Evolutionary conservation across 176 grass and related monocot species (phyloP).

Genomic region (Ampelocalamus luodianensis): DNA sequence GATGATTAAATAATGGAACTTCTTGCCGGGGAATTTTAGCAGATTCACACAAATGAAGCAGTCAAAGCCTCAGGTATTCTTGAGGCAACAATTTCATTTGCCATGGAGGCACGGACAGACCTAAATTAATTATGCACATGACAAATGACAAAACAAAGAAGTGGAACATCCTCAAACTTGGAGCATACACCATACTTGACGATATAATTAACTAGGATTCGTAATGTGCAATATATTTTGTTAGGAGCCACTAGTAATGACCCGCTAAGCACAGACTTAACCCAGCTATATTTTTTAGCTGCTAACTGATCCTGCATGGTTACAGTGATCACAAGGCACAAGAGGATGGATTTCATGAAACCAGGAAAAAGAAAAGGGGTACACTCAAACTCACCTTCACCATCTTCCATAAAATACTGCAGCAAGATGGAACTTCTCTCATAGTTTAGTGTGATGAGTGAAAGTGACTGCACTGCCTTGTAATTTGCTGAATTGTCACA

Average conservation of each 20-base stretch:
- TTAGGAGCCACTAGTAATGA: constrained; percentile 5
- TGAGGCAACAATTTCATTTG: background rate
- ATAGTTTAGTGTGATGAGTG: constrained; percentile 81
- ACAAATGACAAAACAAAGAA: constrained; percentile 21
- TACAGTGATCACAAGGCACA: background rate
- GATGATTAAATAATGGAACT: background rate
- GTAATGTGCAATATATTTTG: background rate
- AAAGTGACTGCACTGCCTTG: constrained; percentile 90
- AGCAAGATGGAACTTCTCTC: constrained; percentile 83
- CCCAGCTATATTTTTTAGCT: background rate
- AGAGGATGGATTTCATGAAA: constrained; percentile 1
- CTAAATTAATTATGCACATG: background rate
- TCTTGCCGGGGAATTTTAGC: background rate
- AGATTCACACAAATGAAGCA: constrained; percentile 7
- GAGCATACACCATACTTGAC: background rate
- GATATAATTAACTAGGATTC: background rate
- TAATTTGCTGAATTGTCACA: constrained; percentile 83
- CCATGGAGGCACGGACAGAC: background rate
- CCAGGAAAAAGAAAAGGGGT: background rate
- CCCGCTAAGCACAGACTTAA: background rate
- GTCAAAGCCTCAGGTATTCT: background rate
- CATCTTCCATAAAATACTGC: constrained; percentile 66
- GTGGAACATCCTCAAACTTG: background rate
- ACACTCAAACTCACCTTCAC: constrained; percentile 56
- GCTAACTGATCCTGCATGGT: constrained; percentile 11